Percentiles rank a stretch among this genome's conserved stretches.
phyloP scores from a whole-genome alignment of 2,329 filamentous ascomycete genomes.

The Fonsecaea monophora region DNA sequence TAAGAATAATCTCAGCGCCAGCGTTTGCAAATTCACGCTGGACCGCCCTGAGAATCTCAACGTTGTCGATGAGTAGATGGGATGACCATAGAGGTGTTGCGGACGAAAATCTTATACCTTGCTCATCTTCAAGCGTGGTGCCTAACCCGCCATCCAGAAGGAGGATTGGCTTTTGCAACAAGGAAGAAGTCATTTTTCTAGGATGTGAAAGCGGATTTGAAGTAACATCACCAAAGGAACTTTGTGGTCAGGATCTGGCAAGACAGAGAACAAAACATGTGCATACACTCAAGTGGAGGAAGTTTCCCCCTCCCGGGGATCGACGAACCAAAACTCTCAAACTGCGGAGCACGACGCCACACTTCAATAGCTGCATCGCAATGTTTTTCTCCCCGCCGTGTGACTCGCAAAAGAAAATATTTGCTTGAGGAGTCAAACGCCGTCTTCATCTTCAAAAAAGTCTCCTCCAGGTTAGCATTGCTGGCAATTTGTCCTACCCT shows the following conservation, averaged over 20 bases:
- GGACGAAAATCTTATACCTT: slow-evolving; percentile 60
- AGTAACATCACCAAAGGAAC: too few relatives aligned
- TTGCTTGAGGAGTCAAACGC: background rate
- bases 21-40: slow-evolving; percentile 63
- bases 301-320: slow-evolving; percentile 6
- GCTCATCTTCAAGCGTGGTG: slow-evolving; percentile 67
- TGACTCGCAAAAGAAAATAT: slow-evolving; percentile 22
- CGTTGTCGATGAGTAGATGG: slow-evolving; percentile 65
- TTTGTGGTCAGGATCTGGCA: too few relatives aligned
- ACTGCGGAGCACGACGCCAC: slow-evolving; percentile 16
- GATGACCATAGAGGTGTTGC: slow-evolving; percentile 71
- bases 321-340: slow-evolving; percentile 19
- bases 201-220: background rate
- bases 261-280: background rate
- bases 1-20: slow-evolving; percentile 69
- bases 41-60: slow-evolving; percentile 59
- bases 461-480: slow-evolving; percentile 7
- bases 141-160: slow-evolving; percentile 72
- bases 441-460: background rate
- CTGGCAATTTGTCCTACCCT: slow-evolving; percentile 16
- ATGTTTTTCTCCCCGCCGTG: slow-evolving; percentile 9
- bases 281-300: background rate
- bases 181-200: slow-evolving; percentile 16
- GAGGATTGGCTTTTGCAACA: slow-evolving; percentile 43
- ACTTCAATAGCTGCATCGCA: slow-evolving; percentile 1